These are phyloP conservation scores for Kregervanrija pseudodelftensis DNA, from an alignment of 805 yeast genomes.

Conservation along the genomic window DNA sequence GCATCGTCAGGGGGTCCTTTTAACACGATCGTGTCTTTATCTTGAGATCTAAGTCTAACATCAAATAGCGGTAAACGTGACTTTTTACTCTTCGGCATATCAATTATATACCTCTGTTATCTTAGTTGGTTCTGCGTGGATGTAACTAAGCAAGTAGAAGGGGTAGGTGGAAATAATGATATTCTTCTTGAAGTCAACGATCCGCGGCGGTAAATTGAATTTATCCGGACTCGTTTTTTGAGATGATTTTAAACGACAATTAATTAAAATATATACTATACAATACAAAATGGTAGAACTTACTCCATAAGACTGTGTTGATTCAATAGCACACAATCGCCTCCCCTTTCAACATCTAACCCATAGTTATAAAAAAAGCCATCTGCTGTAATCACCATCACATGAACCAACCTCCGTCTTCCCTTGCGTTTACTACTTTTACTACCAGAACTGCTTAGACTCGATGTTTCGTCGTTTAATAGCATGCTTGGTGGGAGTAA, in stretches of 20 bases:
- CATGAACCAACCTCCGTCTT: constrained; percentile 34
- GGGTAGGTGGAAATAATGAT: no score
- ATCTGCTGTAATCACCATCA: constrained; percentile 78
- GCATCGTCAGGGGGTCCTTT: constrained; percentile 79
- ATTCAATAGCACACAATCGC: constrained; percentile 79
- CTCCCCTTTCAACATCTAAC: constrained; percentile 83
- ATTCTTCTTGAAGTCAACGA: no score
- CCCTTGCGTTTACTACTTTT: constrained; percentile 7
- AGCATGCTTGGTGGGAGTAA: constrained; percentile 9
- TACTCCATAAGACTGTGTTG: constrained; percentile 36
- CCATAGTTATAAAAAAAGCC: constrained; percentile 83
- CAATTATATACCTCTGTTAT: no score
- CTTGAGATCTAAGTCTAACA: constrained; percentile 56
- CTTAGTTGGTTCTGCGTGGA: no score
- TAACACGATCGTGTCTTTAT: constrained; percentile 71
- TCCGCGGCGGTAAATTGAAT: no score
- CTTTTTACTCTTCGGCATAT: constrained; percentile 20
- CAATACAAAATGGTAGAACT: not conserved
- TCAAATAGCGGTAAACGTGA: constrained; percentile 31
- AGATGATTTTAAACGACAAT: no score
- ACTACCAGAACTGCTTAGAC: constrained; percentile 3
- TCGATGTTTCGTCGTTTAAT: constrained; percentile 11
- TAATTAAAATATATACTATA: no score
- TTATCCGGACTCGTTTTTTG: no score
- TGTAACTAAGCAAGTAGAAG: no score